Evolutionary conservation across 2,329 filamentous ascomycete species (phyloP), one percentile per base, ranked within the genome.

Genomic region (Phialophora expanda): DNA sequence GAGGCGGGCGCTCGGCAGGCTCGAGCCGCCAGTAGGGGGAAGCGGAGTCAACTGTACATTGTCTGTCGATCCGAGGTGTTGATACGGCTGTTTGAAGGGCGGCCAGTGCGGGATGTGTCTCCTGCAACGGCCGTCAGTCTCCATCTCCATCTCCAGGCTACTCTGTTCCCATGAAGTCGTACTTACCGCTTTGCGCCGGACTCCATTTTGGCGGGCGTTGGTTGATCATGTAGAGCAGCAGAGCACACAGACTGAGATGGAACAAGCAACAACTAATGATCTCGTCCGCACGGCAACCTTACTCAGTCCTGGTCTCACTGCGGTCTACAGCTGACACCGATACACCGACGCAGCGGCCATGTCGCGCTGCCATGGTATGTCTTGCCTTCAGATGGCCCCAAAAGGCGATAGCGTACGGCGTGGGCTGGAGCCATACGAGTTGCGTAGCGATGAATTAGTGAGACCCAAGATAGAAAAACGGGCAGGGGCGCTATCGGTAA

Each of bases 71-170:
- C 53, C 56, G 44, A 71, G 38, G 46, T 66, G 65, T 57, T 70
- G 69, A 64, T 71, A 71, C 57, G 67, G 51, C 38, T 67, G 67
- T 69, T 69, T 69, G 60, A 69, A 69, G 22, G 67, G 67, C 20
- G 67, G 67, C 67, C 67, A 69, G 9, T 48, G 65, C 34, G 67
- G 67, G 41, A 63, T 55, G 41, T 67, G 62, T 67, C 67, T 66
- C 67, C 67, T 69, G 54, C 28, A 32, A 44, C 34, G 38, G 56
- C 24, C 32, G 66, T 66, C 50, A 63, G 54, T 56, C 14, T 22
- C 7, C 38, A 38, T 20, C 20, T 34, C n/a, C 58, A 32, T 24
- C 17, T 14, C 28, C 7, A 22, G 51, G 51, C 11, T 22, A n/a
- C 20, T 30, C 12, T 41, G 28, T 5, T 9, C 14, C 22, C 44